Base-by-base conservation (phyloP, 2,329 filamentous ascomycete genomes). In the Colletotrichum phormii region DNA sequence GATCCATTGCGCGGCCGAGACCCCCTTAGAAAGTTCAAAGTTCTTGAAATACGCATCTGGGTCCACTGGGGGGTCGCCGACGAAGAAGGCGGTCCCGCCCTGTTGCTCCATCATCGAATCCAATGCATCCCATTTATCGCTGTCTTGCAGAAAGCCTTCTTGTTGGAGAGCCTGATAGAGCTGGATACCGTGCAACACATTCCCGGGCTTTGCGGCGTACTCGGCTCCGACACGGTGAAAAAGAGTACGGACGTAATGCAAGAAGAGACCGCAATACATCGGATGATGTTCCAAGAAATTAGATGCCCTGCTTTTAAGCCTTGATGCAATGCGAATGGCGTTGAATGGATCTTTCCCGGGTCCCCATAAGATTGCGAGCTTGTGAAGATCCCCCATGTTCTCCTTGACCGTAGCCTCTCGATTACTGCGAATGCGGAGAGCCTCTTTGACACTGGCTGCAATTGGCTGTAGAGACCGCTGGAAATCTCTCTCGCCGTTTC, bases 101-200 rank as follows among this genome's bases (percentile, higher is more conserved):
- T 79, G 77, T 13, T 42, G 33, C 29, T 60, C 54, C 18, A 53
- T 24, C 29, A 60, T 31, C 18, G 37, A 9, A 5, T 49, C 37
- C 12, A 71, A 65, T 29, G 55, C 33, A 65, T 74, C 75, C 1
- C 77, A 53, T 0, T 61, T 63, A 4, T 75, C 71, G 0, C 76
- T 55, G 18, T 77, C 75, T 2, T 76, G 71, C 6, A 79, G 63
- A 0, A 76, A 67, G 0, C 67, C 59, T 59, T 78, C 76, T 13
- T 75, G 62, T 4, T 46, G 74, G 1, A 79, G 74, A 18, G 77
- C 77, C 4, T 78, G 75, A 18, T 78, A 78, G 4, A 78, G 63
- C 65, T 79, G 76, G 2, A 72, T 64, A 0, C 58, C 72, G 22
- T 15, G 37, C 73, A 79, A 71, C 1, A 79, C 37, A 4, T 72